These are phyloP conservation scores for Geoglossum glabrum DNA, from an alignment of 495 filamentous ascomycete genomes.

Conservation along the genomic window DNA sequence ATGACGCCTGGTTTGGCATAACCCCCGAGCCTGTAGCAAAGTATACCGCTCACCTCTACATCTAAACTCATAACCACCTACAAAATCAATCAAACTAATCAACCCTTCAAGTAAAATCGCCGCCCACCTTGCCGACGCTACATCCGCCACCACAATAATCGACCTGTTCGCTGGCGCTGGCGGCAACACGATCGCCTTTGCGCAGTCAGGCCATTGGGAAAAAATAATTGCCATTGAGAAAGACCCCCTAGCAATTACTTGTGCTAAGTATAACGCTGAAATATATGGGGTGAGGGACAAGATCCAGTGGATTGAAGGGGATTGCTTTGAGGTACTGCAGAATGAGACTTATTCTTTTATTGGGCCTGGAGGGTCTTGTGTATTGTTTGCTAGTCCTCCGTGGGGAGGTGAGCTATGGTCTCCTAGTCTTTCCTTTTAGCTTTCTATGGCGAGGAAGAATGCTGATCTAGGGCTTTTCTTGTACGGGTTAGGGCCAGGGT, in stretches of 20 bases:
- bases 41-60: constrained; percentile 22
- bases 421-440: not conserved
- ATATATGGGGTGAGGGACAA: constrained; percentile 64
- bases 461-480: too few relatives aligned
- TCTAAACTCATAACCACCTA: too few relatives aligned
- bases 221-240: constrained; percentile 77
- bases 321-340: constrained; percentile 47
- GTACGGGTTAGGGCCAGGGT: constrained; percentile 70
- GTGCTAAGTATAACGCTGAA: constrained; percentile 79
- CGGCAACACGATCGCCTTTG: constrained; percentile 90
- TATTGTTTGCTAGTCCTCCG: constrained; percentile 78
- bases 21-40: constrained; percentile 79
- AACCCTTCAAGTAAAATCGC: constrained; percentile 45
- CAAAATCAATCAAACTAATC: not conserved
- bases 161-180: constrained; percentile 85
- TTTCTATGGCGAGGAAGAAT: too few relatives aligned
- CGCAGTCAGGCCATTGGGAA: constrained; percentile 51
- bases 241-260: constrained; percentile 52
- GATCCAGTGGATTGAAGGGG: constrained; percentile 69
- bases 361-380: constrained; percentile 21
- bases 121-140: constrained; percentile 36
- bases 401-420: constrained; percentile 52
- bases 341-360: constrained; percentile 9
- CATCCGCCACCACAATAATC: constrained; percentile 41
- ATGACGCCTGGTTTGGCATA: constrained; percentile 87